Conservation (phyloP, 208 protist species). For the Acanthamoeba triangularis region DNA sequence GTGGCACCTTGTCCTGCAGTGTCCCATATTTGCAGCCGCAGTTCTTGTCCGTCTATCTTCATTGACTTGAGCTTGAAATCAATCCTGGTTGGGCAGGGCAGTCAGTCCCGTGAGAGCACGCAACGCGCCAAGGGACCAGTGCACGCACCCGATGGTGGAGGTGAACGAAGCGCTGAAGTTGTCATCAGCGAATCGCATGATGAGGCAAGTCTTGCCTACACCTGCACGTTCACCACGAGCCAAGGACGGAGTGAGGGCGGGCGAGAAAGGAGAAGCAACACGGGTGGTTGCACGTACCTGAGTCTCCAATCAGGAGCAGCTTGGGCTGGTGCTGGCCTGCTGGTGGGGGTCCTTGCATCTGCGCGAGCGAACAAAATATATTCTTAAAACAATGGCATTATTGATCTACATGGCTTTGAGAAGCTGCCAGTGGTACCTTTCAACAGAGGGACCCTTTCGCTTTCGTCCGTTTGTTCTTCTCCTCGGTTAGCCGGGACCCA, state of each 20-base stretch:
- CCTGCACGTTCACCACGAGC: background rate
- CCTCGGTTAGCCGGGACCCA: too few species aligned
- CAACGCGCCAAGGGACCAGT: background rate
- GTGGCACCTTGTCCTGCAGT: background rate
- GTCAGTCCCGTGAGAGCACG: background rate
- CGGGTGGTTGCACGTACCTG: background rate
- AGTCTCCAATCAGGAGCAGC: background rate
- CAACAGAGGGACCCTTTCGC: too few species aligned
- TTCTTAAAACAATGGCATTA: too few species aligned
- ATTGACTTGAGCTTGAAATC: slow-evolving; percentile 16
- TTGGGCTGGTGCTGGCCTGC: background rate
- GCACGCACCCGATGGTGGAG: background rate
- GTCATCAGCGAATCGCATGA: background rate
- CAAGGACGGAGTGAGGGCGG: background rate
- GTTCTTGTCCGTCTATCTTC: slow-evolving; percentile 8
- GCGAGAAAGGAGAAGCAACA: background rate
- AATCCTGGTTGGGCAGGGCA: background rate
- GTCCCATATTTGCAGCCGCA: background rate
- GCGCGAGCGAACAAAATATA: too few species aligned
- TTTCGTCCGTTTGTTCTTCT: too few species aligned
- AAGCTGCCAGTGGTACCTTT: too few species aligned
- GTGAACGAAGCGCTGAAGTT: background rate
- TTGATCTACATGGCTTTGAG: too few species aligned
- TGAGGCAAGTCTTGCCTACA: background rate
- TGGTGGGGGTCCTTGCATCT: background rate